These are phyloP conservation scores for Bruguiera gymnorhiza DNA, from an alignment of 345 rosid species.

Conservation along the genomic window DNA sequence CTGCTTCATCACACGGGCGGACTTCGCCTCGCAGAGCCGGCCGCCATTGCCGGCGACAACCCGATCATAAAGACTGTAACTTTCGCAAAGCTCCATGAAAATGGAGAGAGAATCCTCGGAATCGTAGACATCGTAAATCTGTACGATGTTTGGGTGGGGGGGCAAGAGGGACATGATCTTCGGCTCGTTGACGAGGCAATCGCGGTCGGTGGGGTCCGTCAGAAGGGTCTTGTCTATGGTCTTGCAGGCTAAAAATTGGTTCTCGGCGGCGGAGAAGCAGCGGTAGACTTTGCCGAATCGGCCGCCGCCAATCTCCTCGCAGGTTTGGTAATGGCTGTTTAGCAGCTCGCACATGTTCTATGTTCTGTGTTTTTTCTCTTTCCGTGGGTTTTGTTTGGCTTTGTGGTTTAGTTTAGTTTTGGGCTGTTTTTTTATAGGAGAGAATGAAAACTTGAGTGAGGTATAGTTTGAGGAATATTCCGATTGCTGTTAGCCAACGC, in stretches of 20 bases:
- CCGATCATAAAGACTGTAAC: conserved; percentile 22
- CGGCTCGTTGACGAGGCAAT: conserved; percentile 27
- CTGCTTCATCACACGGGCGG: conserved; percentile 12
- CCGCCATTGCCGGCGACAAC: conserved; percentile 1
- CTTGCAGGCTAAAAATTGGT: conserved; percentile 26
- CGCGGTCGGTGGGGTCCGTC: conserved; percentile 23
- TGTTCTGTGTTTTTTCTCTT: background rate
- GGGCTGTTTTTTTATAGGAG: background rate
- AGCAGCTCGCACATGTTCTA: conserved; percentile 16
- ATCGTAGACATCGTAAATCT: conserved; percentile 26
- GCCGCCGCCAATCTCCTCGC: conserved; percentile 37
- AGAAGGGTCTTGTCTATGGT: conserved; percentile 23
- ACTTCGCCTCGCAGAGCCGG: conserved; percentile 11
- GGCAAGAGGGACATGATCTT: conserved; percentile 26
- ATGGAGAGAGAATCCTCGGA: conserved; percentile 17
- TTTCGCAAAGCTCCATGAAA: conserved; percentile 27
- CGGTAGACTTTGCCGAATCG: conserved; percentile 28
- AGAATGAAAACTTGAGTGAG: background rate
- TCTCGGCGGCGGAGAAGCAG: conserved; percentile 18
- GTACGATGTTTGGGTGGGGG: conserved; percentile 32
- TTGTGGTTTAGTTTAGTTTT: background rate
- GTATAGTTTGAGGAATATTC: conserved; percentile 30
- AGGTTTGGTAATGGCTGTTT: conserved; percentile 22
- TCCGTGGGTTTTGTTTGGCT: too few species aligned
- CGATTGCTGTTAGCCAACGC: background rate